Base-by-base conservation (phyloP, 768 basidiomycete genomes). In the Strobilomyces dryophilus region DNA sequence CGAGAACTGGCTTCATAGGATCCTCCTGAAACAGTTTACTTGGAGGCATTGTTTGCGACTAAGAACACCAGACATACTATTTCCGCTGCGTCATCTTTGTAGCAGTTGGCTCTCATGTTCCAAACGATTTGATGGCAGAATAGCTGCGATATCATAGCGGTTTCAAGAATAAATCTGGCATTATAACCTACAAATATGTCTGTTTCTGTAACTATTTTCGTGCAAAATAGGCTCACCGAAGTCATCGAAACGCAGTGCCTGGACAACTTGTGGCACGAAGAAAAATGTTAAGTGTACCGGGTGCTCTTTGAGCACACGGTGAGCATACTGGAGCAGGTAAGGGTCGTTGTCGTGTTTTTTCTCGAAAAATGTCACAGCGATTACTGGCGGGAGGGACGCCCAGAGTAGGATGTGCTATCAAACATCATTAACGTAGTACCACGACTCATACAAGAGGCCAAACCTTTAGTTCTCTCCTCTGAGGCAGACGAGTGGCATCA, bases 121-220 rank as follows among this genome's bases (percentile, higher is more conserved):
- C 97, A 99, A 56, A 99, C 92, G 58, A 98, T 98, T 73, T 99
- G 97, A 66, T 99, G 97, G 66, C 97, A 99, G 75, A 99, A 99
- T 21, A 93, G 71, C 67, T 95, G 95, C 2, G 95, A 98, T 48
- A 98, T 92, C 72, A 92, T 95, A 8, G 95, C 88, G 0, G 95
- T 97, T 73, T 98, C 95, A 59, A 94, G 93, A 60, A 98, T 92
- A 78, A 98, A 99, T 20, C 85, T 84, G 53, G 88, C 82, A 27
- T 98, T 92, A 71, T 98, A 98, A 17, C 92, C 95, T 95, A 57
- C 3, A 29, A 9, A 15, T 45, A 8, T 8, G 34, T 52, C 41
- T 27, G 3, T 45, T 43, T 50, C 41, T 24, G 47, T 24, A 18
- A 7, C 39, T 35, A 26, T 45, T 34, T 5, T 34, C 6, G 29